Evolutionary conservation across 2,329 filamentous ascomycete species (phyloP).

Genomic region (Acrodontium crateriforme): DNA sequence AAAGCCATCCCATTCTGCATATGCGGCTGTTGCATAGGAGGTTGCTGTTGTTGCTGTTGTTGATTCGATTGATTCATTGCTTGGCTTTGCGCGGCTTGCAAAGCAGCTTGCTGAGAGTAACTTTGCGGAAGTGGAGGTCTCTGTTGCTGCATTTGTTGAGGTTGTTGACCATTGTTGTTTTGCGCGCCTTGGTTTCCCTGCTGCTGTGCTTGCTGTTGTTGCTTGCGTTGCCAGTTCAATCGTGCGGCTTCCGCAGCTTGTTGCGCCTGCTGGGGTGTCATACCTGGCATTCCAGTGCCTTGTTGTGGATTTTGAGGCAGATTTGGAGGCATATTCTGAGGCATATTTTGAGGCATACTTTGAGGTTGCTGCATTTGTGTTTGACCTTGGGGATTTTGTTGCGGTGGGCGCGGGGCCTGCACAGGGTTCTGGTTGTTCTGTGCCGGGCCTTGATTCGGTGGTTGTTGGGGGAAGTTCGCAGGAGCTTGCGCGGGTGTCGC

Average conservation of each 20-base stretch:
- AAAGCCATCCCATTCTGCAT: conserved; percentile 15
- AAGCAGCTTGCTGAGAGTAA: conserved; percentile 32
- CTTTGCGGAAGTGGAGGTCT: conserved; percentile 16
- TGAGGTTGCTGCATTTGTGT: conserved; percentile 5
- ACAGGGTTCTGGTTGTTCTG: too few species aligned
- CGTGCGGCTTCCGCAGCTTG: too few species aligned
- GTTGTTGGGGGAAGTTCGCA: too few species aligned
- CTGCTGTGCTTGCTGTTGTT: conserved; percentile 2
- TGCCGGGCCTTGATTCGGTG: too few species aligned
- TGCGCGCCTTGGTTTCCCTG: conserved; percentile 1
- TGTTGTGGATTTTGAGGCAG: too few species aligned
- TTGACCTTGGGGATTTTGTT: neutral
- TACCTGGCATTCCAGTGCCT: too few species aligned
- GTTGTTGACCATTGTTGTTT: conserved; percentile 6
- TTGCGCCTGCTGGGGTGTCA: too few species aligned
- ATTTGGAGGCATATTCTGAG: neutral
- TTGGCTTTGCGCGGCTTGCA: conserved; percentile 29
- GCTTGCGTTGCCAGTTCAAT: conserved; percentile 2
- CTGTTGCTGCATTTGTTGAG: conserved; percentile 9
- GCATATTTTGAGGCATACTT: neutral
- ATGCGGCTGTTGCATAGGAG: conserved; percentile 7
- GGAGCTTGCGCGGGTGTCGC: too few species aligned
- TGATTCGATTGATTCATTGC: conserved; percentile 7
- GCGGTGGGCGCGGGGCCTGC: neutral
- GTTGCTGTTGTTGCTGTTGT: conserved; percentile 7